phyloP scores from a whole-genome alignment of 176 grass and related monocot genomes.

The barley (Hordeum vulgare) region DNA sequence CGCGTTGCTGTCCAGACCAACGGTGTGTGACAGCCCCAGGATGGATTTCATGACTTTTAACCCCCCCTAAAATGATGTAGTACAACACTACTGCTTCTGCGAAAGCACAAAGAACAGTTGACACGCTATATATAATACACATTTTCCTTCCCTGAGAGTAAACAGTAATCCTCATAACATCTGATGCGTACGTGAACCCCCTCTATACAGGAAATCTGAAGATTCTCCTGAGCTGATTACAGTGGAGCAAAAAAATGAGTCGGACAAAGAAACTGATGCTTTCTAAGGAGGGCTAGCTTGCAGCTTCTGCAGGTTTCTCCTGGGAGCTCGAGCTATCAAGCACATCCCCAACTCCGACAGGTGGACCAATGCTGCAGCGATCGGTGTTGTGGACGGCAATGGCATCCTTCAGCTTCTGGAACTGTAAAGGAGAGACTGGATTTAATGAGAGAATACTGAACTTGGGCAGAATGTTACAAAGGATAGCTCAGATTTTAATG shows the following conservation, averaged over 20 bases:
- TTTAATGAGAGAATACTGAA: not conserved
- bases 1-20: not conserved
- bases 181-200: not conserved
- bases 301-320: slow-evolving; percentile 66
- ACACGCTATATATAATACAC: slow-evolving; percentile 22
- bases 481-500: not conserved
- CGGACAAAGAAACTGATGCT: not conserved
- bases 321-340: slow-evolving; percentile 38
- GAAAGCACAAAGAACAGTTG: slow-evolving; percentile 14
- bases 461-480: not conserved
- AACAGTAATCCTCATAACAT: slow-evolving; percentile 26
- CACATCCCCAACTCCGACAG: slow-evolving; percentile 33
- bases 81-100: not conserved
- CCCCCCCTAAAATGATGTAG: not conserved
- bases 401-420: slow-evolving; percentile 91
- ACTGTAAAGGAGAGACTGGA: slow-evolving; percentile 19
- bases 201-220: slow-evolving; percentile 9
- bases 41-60: not conserved
- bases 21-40: too few relatives aligned
- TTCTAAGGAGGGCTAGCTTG: slow-evolving; percentile 57
- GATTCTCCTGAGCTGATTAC: slow-evolving; percentile 28
- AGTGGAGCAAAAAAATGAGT: slow-evolving; percentile 4
- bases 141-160: slow-evolving; percentile 16
- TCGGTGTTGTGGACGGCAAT: slow-evolving; percentile 63
- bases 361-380: slow-evolving; percentile 83